Percentiles rank a stretch among this genome's conserved stretches.
These are phyloP conservation scores for Cystofilobasidium bisporidii DNA, from an alignment of 768 basidiomycete species.

Conservation along the genomic window DNA sequence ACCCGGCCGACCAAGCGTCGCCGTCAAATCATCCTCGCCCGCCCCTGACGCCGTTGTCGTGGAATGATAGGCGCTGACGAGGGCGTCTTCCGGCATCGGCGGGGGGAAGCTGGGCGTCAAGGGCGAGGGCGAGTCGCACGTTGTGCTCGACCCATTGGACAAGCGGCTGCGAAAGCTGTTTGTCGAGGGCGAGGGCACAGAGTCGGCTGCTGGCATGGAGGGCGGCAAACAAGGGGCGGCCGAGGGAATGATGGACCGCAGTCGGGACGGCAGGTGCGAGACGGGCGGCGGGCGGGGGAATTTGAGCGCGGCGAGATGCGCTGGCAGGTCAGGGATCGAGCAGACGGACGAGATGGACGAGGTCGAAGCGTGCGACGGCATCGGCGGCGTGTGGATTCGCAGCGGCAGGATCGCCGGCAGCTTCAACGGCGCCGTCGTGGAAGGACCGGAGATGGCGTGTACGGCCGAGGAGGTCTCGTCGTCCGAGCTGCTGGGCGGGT, in stretches of 20 bases:
- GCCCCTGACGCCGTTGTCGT: not conserved
- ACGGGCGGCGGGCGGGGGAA: not conserved
- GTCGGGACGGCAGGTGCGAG: not conserved
- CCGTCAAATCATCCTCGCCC: no score
- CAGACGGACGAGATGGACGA: not conserved
- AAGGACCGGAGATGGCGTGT: not conserved
- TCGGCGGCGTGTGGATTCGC: not conserved
- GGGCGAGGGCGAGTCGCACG: conserved; percentile 5
- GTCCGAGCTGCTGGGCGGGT: not conserved
- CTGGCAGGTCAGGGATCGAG: not conserved
- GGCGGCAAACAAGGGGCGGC: not conserved
- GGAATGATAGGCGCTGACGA: not conserved
- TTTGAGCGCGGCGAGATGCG: not conserved
- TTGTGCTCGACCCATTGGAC: not conserved
- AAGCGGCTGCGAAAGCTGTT: not conserved
- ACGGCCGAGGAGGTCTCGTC: not conserved
- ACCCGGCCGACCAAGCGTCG: no score
- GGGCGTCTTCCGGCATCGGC: not conserved
- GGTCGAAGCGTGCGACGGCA: not conserved
- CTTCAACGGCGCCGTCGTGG: not conserved
- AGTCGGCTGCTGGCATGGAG: not conserved
- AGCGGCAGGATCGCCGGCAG: not conserved
- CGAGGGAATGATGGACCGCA: not conserved
- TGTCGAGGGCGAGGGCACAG: not conserved
- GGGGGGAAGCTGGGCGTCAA: not conserved